Evolutionary conservation across 2,329 filamentous ascomycete species (phyloP).

Genomic region (Cladophialophora exuberans): DNA sequence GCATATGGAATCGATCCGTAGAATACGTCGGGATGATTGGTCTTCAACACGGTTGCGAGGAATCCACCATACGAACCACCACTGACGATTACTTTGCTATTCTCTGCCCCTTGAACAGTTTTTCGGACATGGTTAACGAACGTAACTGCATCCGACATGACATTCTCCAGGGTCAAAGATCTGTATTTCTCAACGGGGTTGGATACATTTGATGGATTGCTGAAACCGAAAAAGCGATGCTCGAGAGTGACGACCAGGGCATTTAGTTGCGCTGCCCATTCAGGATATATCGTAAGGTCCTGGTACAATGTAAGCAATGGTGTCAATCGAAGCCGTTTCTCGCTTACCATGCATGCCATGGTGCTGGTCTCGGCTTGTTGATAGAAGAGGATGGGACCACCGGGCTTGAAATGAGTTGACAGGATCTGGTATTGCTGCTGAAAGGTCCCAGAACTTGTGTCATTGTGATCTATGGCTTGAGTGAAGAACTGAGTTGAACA

Average conservation of each 20-base stretch:
- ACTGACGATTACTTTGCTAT: conserved; percentile 18
- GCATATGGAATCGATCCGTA: conserved; percentile 15
- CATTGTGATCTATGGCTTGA: conserved; percentile 8
- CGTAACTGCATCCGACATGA: conserved; percentile 15
- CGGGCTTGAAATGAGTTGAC: conserved; percentile 10
- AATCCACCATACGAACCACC: conserved; percentile 15
- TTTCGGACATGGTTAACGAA: conserved; percentile 17
- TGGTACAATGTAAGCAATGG: not conserved
- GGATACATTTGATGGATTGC: conserved; percentile 13
- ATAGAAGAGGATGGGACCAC: conserved; percentile 16
- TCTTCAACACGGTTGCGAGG: conserved; percentile 11
- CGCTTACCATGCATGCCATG: conserved; percentile 10
- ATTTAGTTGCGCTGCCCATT: conserved; percentile 12
- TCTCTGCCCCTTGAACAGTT: not conserved
- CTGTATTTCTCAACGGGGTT: not conserved
- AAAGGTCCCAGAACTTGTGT: conserved; percentile 9
- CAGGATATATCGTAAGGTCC: conserved; percentile 7
- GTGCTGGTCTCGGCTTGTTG: conserved; percentile 11
- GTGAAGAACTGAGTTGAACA: conserved; percentile 12
- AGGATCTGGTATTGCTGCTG: conserved; percentile 19
- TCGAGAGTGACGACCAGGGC: conserved; percentile 12
- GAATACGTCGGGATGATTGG: conserved; percentile 17
- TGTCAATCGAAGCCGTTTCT: not conserved
- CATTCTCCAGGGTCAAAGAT: conserved; percentile 18
- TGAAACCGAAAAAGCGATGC: conserved; percentile 21